A percentile compares a stretch with the other conserved stretches of the same genome.
Evolutionary conservation across 2,329 filamentous ascomycete species (phyloP).

Genomic region (Clarireedia hainanense): DNA sequence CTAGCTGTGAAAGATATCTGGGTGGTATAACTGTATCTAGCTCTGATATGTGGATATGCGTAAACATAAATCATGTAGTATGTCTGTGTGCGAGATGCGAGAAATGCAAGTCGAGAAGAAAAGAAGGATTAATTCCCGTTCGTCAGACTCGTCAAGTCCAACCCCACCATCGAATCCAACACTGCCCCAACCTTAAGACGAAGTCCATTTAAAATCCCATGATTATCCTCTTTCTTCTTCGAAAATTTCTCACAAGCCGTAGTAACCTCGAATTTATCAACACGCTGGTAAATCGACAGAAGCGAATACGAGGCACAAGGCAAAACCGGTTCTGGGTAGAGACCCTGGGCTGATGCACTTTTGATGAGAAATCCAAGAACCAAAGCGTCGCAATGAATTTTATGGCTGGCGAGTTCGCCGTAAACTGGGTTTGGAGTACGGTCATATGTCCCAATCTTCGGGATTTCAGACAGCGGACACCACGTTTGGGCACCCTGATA

Average conservation of each 20-base stretch:
- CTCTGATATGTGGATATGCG: no score
- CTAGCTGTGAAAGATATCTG: no score
- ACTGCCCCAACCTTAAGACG: fast-evolving
- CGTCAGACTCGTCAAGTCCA: neutral
- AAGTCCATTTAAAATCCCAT: neutral
- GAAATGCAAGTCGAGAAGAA: no score
- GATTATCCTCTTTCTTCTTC: neutral
- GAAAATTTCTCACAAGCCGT: neutral
- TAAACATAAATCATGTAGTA: no score
- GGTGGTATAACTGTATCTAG: no score
- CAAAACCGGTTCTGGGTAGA: neutral
- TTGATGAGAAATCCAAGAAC: neutral
- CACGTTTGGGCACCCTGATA: neutral
- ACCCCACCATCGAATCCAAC: neutral
- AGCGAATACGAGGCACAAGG: neutral
- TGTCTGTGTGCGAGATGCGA: no score
- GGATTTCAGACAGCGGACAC: neutral
- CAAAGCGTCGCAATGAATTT: neutral
- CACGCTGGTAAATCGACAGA: neutral
- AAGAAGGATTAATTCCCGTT: neutral
- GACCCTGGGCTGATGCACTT: neutral
- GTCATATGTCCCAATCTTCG: no score
- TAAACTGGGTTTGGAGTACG: no score
- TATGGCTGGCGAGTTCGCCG: neutral
- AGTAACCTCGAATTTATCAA: neutral